phyloP scores from a whole-genome alignment of 106 monocot species.

The Acorus gramineus region DNA sequence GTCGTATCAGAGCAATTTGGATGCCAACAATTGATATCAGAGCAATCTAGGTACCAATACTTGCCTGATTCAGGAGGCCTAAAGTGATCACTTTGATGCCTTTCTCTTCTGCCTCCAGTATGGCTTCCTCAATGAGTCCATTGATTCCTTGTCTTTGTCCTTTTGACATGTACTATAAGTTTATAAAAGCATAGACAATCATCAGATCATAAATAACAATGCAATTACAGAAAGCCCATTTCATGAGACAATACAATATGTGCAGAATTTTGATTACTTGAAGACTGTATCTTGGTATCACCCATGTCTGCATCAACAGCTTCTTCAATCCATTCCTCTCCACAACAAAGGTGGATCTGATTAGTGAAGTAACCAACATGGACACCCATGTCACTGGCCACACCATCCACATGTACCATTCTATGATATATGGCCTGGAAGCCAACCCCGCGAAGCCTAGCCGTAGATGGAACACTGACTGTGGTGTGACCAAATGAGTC shows the following conservation, averaged over 20 bases:
- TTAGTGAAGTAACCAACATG: slow-evolving; percentile 19
- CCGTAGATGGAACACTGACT: slow-evolving; percentile 41
- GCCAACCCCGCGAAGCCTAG: slow-evolving; percentile 52
- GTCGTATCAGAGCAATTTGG: too few species aligned
- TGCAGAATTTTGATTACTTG: slow-evolving; percentile 23
- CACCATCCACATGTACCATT: slow-evolving; percentile 23
- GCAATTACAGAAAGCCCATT: too few species aligned
- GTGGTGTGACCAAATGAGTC: slow-evolving; percentile 46
- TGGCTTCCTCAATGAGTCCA: slow-evolving; percentile 37
- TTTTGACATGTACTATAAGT: slow-evolving; percentile 34
- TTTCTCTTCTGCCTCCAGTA: slow-evolving; percentile 42
- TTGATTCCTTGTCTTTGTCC: slow-evolving; percentile 27
- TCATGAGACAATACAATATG: not conserved
- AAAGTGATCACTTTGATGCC: slow-evolving; percentile 52
- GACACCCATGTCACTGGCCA: slow-evolving; percentile 22
- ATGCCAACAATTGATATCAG: too few species aligned
- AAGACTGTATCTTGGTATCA: slow-evolving; percentile 49
- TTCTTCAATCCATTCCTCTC: slow-evolving; percentile 54
- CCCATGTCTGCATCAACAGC: slow-evolving; percentile 50
- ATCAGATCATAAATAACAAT: not conserved
- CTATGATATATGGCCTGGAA: slow-evolving; percentile 39
- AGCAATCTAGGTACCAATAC: not conserved
- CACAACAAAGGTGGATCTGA: slow-evolving; percentile 23
- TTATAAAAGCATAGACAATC: not conserved
- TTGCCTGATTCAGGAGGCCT: slow-evolving; percentile 70